Evolutionary conservation across 1,284 basidiomycete species (phyloP).

Genomic region (Ganoderma leucocontextum): DNA sequence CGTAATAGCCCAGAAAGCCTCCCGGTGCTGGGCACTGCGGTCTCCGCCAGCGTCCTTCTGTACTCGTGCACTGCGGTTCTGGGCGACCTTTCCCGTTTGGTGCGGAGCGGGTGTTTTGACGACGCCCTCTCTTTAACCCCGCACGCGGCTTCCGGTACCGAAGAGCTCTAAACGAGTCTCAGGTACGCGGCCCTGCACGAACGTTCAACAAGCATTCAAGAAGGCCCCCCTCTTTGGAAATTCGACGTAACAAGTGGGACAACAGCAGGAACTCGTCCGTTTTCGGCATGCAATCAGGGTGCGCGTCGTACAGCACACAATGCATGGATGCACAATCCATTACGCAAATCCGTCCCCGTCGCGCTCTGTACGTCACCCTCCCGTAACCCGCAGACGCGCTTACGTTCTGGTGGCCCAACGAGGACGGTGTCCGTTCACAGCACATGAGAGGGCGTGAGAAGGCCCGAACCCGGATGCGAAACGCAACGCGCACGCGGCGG

Average conservation of each 20-base stretch:
- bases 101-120: not conserved
- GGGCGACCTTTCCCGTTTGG: not conserved
- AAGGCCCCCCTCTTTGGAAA: not conserved
- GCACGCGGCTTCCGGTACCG: constrained; percentile 10
- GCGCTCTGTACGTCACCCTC: constrained; percentile 22
- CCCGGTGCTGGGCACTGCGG: not conserved
- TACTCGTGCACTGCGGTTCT: not conserved
- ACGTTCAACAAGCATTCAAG: not conserved
- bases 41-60: not conserved
- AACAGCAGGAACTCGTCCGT: constrained; percentile 1
- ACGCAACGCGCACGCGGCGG: constrained; percentile 2
- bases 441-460: constrained; percentile 6
- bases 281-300: constrained; percentile 4
- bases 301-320: not conserved
- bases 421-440: constrained; percentile 9
- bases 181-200: constrained; percentile 6
- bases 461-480: constrained; percentile 4
- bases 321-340: not conserved
- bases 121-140: constrained; percentile 1
- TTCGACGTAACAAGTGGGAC: constrained; percentile 1
- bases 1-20: not conserved
- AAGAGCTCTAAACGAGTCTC: not conserved
- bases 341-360: constrained; percentile 15
- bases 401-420: constrained; percentile 14
- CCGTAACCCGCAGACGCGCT: constrained; percentile 6